These are phyloP conservation scores for Penicillium paradoxum DNA, from an alignment of 495 filamentous ascomycete genomes.

Conservation along the genomic window DNA sequence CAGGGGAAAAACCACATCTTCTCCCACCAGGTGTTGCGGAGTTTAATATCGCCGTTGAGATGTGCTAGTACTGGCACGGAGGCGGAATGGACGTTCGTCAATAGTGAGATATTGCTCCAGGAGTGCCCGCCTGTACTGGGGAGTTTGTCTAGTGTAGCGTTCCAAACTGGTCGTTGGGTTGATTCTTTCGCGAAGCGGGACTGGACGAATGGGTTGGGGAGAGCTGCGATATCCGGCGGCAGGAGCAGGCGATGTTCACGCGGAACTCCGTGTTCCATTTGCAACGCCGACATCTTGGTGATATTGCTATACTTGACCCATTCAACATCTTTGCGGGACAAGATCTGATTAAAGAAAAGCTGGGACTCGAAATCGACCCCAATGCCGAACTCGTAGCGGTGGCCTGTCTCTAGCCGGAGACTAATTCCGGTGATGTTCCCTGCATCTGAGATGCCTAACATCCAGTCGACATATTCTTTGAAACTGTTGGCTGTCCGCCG, in stretches of 20 bases:
- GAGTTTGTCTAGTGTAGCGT: constrained; percentile 39
- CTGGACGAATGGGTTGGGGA: constrained; percentile 39
- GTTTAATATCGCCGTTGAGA: constrained; percentile 41
- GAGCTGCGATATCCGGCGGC: constrained; percentile 36
- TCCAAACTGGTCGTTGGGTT: constrained; percentile 33
- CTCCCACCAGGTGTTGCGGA: constrained; percentile 46
- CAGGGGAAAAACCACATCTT: constrained; percentile 56
- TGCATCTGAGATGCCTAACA: constrained; percentile 42
- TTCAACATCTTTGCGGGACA: constrained; percentile 41
- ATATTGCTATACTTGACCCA: constrained; percentile 47
- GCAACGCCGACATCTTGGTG: constrained; percentile 33
- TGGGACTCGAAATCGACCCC: constrained; percentile 53
- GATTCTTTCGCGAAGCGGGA: constrained; percentile 29
- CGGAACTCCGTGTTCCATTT: constrained; percentile 39
- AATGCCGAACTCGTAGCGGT: constrained; percentile 53
- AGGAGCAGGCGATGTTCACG: constrained; percentile 41
- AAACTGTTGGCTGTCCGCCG: constrained; percentile 31
- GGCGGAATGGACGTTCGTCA: constrained; percentile 49
- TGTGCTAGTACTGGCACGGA: constrained; percentile 48
- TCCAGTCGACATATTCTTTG: constrained; percentile 42
- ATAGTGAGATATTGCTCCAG: constrained; percentile 48
- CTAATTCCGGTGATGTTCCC: constrained; percentile 43
- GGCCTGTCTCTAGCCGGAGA: constrained; percentile 34
- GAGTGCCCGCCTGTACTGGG: constrained; percentile 31
- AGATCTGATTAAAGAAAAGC: constrained; percentile 49